Conservation (phyloP, 2,329 filamentous ascomycete genomes). For the Claviceps sp. region DNA sequence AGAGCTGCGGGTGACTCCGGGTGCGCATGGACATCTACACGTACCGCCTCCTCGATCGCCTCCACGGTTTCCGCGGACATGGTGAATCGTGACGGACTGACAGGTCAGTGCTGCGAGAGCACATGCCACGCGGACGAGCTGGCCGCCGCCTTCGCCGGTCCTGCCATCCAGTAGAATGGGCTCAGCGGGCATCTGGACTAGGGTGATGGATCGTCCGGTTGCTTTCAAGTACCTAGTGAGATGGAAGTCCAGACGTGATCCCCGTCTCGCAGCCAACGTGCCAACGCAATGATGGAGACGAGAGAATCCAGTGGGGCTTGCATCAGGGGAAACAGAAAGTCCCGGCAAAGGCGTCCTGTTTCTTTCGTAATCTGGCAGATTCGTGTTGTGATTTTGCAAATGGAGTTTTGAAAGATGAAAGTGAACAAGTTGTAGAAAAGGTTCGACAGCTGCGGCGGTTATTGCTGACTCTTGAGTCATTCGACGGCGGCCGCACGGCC, state of each 20-base stretch:
- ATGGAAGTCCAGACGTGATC: background rate
- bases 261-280: background rate
- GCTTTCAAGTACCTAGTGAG: background rate
- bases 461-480: too few species aligned
- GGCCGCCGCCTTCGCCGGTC: slow-evolving; percentile 48
- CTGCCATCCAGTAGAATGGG: slow-evolving; percentile 39
- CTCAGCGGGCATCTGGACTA: background rate
- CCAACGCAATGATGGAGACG: background rate
- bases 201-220: background rate
- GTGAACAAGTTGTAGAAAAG: too few species aligned
- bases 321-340: too few species aligned
- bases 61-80: slow-evolving; percentile 42
- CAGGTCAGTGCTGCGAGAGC: slow-evolving; percentile 41
- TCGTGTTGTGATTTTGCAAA: too few species aligned
- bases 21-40: slow-evolving; percentile 1
- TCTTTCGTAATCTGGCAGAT: too few species aligned
- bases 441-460: too few species aligned
- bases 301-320: too few species aligned
- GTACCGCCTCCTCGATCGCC: slow-evolving; percentile 15
- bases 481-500: too few species aligned
- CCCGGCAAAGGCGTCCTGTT: too few species aligned
- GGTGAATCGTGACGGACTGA: slow-evolving; percentile 36
- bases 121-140: slow-evolving; percentile 44
- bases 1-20: background rate
- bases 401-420: too few species aligned